Evolutionary conservation across 345 rosid genomes (phyloP).

Genomic region (Syzygium aqueum): DNA sequence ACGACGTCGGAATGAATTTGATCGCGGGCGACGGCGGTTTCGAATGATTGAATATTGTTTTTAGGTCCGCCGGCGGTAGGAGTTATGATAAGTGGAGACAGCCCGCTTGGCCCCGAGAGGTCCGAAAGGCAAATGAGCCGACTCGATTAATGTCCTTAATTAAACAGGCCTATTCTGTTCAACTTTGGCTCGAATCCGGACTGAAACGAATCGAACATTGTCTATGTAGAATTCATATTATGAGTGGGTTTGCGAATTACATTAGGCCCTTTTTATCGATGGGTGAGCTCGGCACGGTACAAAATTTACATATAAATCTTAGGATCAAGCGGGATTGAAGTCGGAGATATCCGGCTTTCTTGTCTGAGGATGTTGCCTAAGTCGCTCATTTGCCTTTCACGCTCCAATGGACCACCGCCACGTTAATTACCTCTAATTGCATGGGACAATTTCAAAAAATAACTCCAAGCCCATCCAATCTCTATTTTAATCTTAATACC

Average conservation of each 20-base stretch:
- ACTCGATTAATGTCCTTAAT: neutral
- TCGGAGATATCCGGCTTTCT: neutral
- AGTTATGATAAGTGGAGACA: neutral
- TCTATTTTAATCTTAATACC: neutral
- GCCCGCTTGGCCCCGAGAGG: neutral
- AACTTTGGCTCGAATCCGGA: neutral
- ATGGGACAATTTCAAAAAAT: neutral
- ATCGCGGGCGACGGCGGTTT: neutral
- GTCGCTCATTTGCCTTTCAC: neutral
- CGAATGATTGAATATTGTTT: neutral
- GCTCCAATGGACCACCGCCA: neutral
- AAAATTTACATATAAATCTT: neutral
- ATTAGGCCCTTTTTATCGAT: neutral
- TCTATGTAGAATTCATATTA: neutral
- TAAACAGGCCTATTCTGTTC: accelerated
- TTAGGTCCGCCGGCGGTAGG: neutral
- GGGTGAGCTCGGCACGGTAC: neutral
- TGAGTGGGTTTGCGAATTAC: neutral
- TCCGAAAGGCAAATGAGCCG: neutral
- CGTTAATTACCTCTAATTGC: neutral
- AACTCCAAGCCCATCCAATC: no score
- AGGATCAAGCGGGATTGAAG: neutral
- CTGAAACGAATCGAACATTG: accelerated
- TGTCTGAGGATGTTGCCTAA: neutral
- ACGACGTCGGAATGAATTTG: neutral